Evolutionary conservation across 2,329 filamentous ascomycete species (phyloP).

Genomic region (Hyphodiscus sp.): DNA sequence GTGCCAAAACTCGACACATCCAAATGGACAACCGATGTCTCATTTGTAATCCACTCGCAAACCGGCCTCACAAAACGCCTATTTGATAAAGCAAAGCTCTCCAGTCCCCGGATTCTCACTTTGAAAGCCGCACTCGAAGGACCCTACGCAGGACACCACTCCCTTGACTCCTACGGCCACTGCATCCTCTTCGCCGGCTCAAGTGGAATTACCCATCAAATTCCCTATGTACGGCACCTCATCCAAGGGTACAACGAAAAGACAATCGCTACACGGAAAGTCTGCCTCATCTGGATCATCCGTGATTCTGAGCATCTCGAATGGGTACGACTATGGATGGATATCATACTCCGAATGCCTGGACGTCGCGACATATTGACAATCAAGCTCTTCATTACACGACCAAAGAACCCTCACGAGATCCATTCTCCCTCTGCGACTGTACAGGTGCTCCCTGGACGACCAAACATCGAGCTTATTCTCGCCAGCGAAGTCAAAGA

Average conservation of each 20-base stretch:
- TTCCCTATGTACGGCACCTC: constrained; percentile 78
- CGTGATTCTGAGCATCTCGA: constrained; percentile 83
- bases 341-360: constrained; percentile 68
- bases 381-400: constrained; percentile 85
- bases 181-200: constrained; percentile 86
- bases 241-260: constrained; percentile 62
- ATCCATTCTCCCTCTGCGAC: constrained; percentile 69
- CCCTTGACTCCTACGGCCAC: constrained; percentile 87
- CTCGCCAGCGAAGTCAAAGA: constrained; percentile 74
- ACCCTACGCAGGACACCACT: constrained; percentile 78
- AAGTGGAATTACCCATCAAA: constrained; percentile 91
- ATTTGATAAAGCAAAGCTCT: constrained; percentile 56
- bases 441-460: constrained; percentile 87
- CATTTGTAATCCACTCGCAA: constrained; percentile 80
- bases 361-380: constrained; percentile 75
- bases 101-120: constrained; percentile 4
- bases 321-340: constrained; percentile 87
- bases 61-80: constrained; percentile 83
- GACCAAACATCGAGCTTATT: constrained; percentile 76
- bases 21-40: constrained; percentile 45
- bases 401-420: constrained; percentile 71
- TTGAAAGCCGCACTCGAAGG: constrained; percentile 70
- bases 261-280: constrained; percentile 70
- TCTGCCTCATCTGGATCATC: constrained; percentile 89
- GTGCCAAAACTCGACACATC: background rate